These are phyloP conservation scores for Gloeopeniophorella convolvens DNA, from an alignment of 768 basidiomycete species.

Conservation along the genomic window DNA sequence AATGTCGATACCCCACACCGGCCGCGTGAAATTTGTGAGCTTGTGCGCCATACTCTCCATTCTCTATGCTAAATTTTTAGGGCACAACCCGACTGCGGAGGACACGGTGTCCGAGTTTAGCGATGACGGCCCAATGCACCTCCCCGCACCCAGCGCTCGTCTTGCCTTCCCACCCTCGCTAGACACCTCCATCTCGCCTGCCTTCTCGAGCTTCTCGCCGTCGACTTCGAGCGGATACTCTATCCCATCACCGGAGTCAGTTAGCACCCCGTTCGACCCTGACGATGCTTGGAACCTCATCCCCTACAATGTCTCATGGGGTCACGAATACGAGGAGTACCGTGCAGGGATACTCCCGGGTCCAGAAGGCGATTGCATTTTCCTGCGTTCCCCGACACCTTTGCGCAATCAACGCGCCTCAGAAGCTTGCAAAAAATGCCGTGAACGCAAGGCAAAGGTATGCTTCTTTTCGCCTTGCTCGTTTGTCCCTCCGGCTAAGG, in stretches of 20 bases:
- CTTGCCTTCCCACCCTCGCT: conserved; percentile 9
- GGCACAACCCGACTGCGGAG: neutral
- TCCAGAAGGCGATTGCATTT: conserved; percentile 33
- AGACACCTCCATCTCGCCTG: conserved; percentile 19
- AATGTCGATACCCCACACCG: conserved; percentile 5
- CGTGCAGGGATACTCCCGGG: conserved; percentile 31
- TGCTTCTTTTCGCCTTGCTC: conserved; percentile 3
- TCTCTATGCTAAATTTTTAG: neutral
- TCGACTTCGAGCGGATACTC: conserved; percentile 18
- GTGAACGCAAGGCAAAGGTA: conserved; percentile 37
- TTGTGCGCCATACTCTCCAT: neutral
- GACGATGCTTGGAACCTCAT: conserved; percentile 33
- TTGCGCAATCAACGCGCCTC: conserved; percentile 32
- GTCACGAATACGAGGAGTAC: conserved; percentile 30
- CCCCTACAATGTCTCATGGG: conserved; percentile 36
- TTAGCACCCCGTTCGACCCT: conserved; percentile 9
- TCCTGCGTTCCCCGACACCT: conserved; percentile 35
- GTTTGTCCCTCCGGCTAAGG: neutral
- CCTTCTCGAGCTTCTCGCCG: conserved; percentile 17
- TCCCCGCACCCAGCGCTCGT: conserved; percentile 12
- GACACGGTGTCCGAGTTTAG: conserved; percentile 6
- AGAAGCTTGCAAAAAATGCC: conserved; percentile 34
- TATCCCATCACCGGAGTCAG: conserved; percentile 14
- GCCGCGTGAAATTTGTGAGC: conserved; percentile 2
- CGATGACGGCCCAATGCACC: conserved; percentile 7